Conservation (phyloP, 1,284 basidiomycete genomes). For the Tranzscheliella williamsii region DNA sequence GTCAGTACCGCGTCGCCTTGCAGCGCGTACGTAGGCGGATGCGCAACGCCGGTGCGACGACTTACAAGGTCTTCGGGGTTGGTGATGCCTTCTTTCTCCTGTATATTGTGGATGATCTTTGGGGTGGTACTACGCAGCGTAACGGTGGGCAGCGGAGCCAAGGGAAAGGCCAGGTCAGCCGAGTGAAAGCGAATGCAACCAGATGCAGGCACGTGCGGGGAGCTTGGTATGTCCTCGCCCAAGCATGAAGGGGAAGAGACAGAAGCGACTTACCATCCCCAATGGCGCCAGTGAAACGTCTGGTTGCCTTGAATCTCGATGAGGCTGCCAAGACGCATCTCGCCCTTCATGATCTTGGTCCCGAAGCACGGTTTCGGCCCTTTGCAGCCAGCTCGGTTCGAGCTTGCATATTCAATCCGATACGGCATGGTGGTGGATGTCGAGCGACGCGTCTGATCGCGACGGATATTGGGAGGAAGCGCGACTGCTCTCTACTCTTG, state of each 20-base stretch:
- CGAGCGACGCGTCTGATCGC: too few species aligned
- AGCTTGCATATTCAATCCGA: constrained; percentile 50
- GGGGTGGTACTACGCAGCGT: constrained; percentile 9
- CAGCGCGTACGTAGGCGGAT: too few species aligned
- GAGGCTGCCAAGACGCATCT: constrained; percentile 73
- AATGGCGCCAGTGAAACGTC: constrained; percentile 75
- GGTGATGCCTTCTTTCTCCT: constrained; percentile 66
- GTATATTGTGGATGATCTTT: constrained; percentile 72
- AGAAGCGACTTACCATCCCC: constrained; percentile 68
- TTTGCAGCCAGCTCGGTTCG: constrained; percentile 75
- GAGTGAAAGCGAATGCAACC: background rate
- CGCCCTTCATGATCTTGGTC: constrained; percentile 73
- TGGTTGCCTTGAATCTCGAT: constrained; percentile 72
- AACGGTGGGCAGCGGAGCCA: background rate
- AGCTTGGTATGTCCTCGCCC: too few species aligned
- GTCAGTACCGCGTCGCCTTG: too few species aligned
- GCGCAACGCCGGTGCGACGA: too few species aligned
- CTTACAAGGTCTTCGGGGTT: constrained; percentile 57
- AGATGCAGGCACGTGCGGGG: background rate
- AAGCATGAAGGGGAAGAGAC: background rate
- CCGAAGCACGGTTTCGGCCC: constrained; percentile 87
- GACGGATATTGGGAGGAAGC: too few species aligned
- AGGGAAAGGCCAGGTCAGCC: background rate
- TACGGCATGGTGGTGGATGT: constrained; percentile 51
- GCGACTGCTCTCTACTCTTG: too few species aligned